A percentile compares a stretch with the other conserved stretches of the same genome.
phyloP scores from a whole-genome alignment of 441 rosid species.

The Capsella rubella region DNA sequence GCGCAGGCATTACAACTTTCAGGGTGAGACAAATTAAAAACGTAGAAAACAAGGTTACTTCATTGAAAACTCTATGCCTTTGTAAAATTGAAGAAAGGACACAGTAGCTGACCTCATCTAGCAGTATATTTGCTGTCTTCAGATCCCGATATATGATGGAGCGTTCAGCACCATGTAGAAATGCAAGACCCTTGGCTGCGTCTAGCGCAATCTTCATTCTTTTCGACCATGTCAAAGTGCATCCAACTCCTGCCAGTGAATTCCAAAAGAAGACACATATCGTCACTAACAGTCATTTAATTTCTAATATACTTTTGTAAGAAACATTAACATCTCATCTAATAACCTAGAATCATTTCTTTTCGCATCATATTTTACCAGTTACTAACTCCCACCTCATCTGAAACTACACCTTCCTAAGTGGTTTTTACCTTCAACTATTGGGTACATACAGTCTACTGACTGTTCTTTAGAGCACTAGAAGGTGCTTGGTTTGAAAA shows the following conservation, averaged over 20 bases:
- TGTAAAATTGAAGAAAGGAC: slow-evolving; percentile 19
- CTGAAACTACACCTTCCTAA: background rate
- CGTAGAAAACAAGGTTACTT: slow-evolving; percentile 16
- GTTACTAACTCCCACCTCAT: slow-evolving; percentile 2
- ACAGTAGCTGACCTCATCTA: slow-evolving; percentile 62
- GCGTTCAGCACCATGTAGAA: slow-evolving; percentile 93
- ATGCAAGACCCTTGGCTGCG: slow-evolving; percentile 95
- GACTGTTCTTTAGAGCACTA: background rate
- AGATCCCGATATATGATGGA: slow-evolving; percentile 95
- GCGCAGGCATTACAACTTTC: slow-evolving; percentile 46
- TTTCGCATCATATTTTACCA: background rate
- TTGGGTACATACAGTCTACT: background rate
- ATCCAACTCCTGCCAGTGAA: slow-evolving; percentile 59
- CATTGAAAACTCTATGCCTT: slow-evolving; percentile 1
- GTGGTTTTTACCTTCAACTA: background rate
- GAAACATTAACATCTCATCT: background rate
- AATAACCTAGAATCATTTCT: background rate
- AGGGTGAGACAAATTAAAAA: slow-evolving; percentile 24
- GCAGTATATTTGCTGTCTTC: slow-evolving; percentile 96
- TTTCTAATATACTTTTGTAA: too few relatives aligned
- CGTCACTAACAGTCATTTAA: too few relatives aligned
- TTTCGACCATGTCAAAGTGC: slow-evolving; percentile 89
- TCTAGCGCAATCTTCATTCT: slow-evolving; percentile 94
- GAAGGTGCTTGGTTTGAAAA: slow-evolving; percentile 5
- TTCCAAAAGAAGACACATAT: slow-evolving; percentile 3